phyloP scores from a whole-genome alignment of 1,139 yeast genomes.

The Magnusiomyces paraingens region DNA sequence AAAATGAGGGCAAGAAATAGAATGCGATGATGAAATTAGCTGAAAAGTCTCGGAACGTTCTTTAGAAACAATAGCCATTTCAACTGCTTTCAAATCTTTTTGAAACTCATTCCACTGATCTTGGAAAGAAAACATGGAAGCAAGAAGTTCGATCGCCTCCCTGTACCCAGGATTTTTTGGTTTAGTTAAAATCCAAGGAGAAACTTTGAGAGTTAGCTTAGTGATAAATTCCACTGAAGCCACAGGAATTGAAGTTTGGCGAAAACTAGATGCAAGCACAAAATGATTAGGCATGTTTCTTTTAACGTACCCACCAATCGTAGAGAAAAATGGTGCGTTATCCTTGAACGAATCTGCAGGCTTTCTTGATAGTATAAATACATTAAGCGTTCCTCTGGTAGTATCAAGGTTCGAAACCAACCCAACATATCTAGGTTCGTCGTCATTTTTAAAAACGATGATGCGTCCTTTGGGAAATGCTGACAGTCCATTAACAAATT shows the following conservation, averaged over 20 bases:
- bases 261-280: conserved; percentile 27
- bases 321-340: conserved; percentile 51
- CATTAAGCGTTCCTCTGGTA: not conserved
- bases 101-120: conserved; percentile 41
- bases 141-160: conserved; percentile 41
- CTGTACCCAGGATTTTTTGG: conserved; percentile 28
- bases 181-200: conserved; percentile 19
- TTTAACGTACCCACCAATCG: conserved; percentile 30
- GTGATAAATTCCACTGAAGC: conserved; percentile 47
- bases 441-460: conserved; percentile 49
- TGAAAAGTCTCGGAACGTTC: conserved; percentile 41
- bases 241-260: conserved; percentile 41
- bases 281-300: conserved; percentile 30
- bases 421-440: conserved; percentile 45
- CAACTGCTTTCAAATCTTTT: conserved; percentile 1
- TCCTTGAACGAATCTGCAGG: not conserved
- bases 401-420: conserved; percentile 26
- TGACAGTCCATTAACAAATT: conserved; percentile 42
- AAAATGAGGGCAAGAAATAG: conserved; percentile 36
- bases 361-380: not conserved
- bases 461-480: conserved; percentile 54
- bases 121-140: conserved; percentile 39
- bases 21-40: conserved; percentile 33
- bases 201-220: conserved; percentile 42
- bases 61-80: conserved; percentile 19